phyloP scores from a whole-genome alignment of 2,329 filamentous ascomycete species.

The Colletotrichum sp. region DNA sequence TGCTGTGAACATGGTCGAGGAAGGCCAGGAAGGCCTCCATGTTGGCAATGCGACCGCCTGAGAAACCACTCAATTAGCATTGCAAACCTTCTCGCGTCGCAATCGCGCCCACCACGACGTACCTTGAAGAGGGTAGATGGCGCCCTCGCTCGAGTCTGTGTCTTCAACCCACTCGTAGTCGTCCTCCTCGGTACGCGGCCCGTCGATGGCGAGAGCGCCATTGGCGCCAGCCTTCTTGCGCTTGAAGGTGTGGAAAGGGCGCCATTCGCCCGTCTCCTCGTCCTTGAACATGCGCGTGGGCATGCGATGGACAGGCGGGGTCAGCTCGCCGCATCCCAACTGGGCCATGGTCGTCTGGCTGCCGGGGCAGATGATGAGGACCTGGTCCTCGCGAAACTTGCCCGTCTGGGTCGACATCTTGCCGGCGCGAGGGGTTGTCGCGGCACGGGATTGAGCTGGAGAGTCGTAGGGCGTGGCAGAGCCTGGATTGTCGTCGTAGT shows the following conservation, averaged over 20 bases:
- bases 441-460: background rate
- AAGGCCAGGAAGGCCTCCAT: constrained; percentile 95
- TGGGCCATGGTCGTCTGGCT: constrained; percentile 91
- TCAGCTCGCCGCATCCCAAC: constrained; percentile 88
- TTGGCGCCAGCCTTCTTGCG: constrained; percentile 51
- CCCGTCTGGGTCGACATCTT: constrained; percentile 60
- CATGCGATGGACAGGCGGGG: constrained; percentile 84
- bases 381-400: constrained; percentile 69
- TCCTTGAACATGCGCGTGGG: constrained; percentile 95
- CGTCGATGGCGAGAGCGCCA: constrained; percentile 12
- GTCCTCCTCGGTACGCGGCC: constrained; percentile 49
- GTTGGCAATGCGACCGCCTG: constrained; percentile 81
- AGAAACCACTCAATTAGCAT: constrained; percentile 19
- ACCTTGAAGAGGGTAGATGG: constrained; percentile 82
- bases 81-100: background rate
- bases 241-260: constrained; percentile 78
- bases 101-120: constrained; percentile 23
- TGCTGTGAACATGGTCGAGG: constrained; percentile 88
- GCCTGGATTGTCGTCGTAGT: background rate
- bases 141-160: constrained; percentile 83
- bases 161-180: constrained; percentile 84
- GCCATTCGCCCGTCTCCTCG: constrained; percentile 75
- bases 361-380: constrained; percentile 78
- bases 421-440: constrained; percentile 4
- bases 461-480: background rate